phyloP scores from a whole-genome alignment of 208 protist species.

The Wallacemonas rigidus region DNA sequence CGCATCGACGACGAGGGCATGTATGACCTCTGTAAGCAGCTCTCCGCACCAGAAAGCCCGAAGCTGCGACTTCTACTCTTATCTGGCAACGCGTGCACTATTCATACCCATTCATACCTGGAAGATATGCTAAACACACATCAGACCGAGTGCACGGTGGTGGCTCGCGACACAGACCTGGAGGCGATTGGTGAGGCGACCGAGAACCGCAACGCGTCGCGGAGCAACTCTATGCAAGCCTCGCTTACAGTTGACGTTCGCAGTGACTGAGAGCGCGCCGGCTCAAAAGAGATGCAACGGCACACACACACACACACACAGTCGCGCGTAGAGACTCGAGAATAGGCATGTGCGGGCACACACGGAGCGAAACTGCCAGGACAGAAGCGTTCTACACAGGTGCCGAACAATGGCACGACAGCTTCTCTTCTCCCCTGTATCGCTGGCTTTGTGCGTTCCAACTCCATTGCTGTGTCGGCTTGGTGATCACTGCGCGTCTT shows the following conservation, averaged over 20 bases:
- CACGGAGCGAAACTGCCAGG: no score
- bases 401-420: no score
- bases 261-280: not conserved
- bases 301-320: no score
- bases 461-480: no score
- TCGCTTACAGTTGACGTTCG: not conserved
- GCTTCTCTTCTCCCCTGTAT: no score
- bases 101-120: conserved; percentile 25
- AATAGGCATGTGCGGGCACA: no score
- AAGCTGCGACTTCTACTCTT: conserved; percentile 46
- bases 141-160: conserved; percentile 43
- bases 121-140: conserved; percentile 38
- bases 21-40: conserved; percentile 38
- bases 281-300: no score
- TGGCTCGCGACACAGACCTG: conserved; percentile 52
- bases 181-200: conserved; percentile 31
- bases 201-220: not conserved
- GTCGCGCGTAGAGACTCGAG: no score
- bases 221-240: conserved; percentile 5
- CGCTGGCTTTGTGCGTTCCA: no score
- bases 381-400: no score
- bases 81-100: conserved; percentile 55
- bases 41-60: conserved; percentile 32
- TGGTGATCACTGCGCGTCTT: no score
- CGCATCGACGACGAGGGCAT: conserved; percentile 58